Percentiles rank a stretch among this genome's conserved stretches.
Evolutionary conservation across 805 yeast species (phyloP).

Genomic region (Hanseniaspora lindneri): DNA sequence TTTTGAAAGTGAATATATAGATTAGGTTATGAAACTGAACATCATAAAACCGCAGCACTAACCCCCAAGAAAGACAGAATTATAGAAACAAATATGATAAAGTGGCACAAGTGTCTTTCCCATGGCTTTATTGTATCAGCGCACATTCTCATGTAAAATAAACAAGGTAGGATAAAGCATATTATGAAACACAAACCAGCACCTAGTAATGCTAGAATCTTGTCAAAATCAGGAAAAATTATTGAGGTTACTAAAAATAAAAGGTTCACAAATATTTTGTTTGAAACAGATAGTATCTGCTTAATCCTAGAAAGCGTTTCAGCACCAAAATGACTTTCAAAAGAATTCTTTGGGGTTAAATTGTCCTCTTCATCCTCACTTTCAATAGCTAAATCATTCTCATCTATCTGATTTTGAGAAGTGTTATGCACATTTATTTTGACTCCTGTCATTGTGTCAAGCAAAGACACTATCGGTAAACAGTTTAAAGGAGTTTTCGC

Average conservation of each 20-base stretch:
- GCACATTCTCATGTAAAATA: slow-evolving; percentile 55
- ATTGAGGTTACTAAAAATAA: slow-evolving; percentile 49
- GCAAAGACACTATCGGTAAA: slow-evolving; percentile 64
- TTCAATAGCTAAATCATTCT: slow-evolving; percentile 6
- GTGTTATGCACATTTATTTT: slow-evolving; percentile 20
- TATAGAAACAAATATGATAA: slow-evolving; percentile 37
- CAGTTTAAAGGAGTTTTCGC: slow-evolving; percentile 78
- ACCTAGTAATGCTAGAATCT: slow-evolving; percentile 69
- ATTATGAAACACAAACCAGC: slow-evolving; percentile 67
- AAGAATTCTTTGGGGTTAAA: slow-evolving; percentile 6
- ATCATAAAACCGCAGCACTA: slow-evolving; percentile 35
- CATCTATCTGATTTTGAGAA: slow-evolving; percentile 12
- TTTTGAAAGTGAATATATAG: no score
- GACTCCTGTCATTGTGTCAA: slow-evolving; percentile 42
- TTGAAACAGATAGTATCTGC: slow-evolving; percentile 18
- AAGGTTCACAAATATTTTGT: slow-evolving; percentile 41
- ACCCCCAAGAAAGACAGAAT: slow-evolving; percentile 50
- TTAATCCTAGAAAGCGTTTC: neutral
- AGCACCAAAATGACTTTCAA: neutral
- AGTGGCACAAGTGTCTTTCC: slow-evolving; percentile 33
- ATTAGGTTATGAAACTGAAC: no score
- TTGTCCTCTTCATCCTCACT: slow-evolving; percentile 13
- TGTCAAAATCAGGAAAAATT: slow-evolving; percentile 66
- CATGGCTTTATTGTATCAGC: slow-evolving; percentile 31
- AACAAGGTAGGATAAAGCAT: slow-evolving; percentile 66